phyloP scores from a whole-genome alignment of 352 stramenopile species.

The Globisporangium okanoganense region DNA sequence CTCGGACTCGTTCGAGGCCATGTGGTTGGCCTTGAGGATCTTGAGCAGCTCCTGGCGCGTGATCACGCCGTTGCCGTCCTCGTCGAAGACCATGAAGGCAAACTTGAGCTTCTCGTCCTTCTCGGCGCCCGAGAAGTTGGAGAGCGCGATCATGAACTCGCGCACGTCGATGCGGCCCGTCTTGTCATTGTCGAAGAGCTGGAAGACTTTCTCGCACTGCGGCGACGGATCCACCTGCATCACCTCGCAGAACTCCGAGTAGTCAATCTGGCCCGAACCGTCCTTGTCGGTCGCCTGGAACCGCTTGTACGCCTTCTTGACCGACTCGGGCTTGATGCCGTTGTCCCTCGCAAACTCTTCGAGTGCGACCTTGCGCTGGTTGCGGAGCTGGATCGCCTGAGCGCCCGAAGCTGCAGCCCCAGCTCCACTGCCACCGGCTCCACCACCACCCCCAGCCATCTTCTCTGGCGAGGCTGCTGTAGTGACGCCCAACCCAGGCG shows the following conservation, averaged over 20 bases:
- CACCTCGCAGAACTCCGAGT: slow-evolving; percentile 97
- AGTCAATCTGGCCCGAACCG: slow-evolving; percentile 94
- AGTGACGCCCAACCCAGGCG: slow-evolving; percentile 72
- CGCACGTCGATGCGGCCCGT: slow-evolving; percentile 90
- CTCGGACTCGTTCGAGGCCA: slow-evolving; percentile 89
- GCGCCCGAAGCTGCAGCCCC: slow-evolving; percentile 31
- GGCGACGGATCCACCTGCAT: slow-evolving; percentile 91
- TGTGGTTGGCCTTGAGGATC: slow-evolving; percentile 96
- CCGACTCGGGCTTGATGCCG: slow-evolving; percentile 94
- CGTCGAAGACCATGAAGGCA: slow-evolving; percentile 94
- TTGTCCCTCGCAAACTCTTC: slow-evolving; percentile 95
- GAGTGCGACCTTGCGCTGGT: slow-evolving; percentile 87
- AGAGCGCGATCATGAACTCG: slow-evolving; percentile 94
- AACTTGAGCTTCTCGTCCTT: slow-evolving; percentile 98
- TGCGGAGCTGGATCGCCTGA: slow-evolving; percentile 90
- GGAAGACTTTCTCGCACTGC: slow-evolving; percentile 92
- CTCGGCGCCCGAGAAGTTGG: slow-evolving; percentile 91
- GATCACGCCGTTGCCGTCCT: slow-evolving; percentile 94
- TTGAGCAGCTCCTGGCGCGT: slow-evolving; percentile 93
- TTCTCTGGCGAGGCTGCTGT: slow-evolving; percentile 27
- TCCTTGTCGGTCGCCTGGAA: slow-evolving; percentile 95
- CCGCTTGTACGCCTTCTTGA: slow-evolving; percentile 96
- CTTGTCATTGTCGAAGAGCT: slow-evolving; percentile 93
- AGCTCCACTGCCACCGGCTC: not conserved
- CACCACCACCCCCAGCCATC: slow-evolving; percentile 23